phyloP scores from a whole-genome alignment of 2,329 filamentous ascomycete genomes.

The Sarocladium kiliense region DNA sequence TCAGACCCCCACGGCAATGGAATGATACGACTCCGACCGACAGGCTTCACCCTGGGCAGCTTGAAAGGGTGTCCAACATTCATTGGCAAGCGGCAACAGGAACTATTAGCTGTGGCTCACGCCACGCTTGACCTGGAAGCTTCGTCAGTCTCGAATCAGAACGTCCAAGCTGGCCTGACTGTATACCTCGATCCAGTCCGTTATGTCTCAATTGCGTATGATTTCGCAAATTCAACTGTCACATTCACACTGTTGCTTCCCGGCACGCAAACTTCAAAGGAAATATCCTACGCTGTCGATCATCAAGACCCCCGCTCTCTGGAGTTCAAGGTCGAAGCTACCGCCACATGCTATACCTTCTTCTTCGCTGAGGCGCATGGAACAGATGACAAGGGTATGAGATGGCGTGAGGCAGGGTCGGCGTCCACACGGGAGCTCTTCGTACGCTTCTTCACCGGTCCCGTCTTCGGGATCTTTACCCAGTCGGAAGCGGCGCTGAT shows the following conservation, averaged over 20 bases:
- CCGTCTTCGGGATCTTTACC: background rate
- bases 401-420: background rate
- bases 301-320: background rate
- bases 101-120: background rate
- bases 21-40: background rate
- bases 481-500: background rate
- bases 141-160: background rate
- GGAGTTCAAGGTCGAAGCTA: background rate
- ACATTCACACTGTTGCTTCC: background rate
- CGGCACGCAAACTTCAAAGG: background rate
- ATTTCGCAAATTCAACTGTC: background rate
- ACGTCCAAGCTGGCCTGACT: background rate
- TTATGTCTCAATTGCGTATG: background rate
- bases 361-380: background rate
- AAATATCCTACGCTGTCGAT: background rate
- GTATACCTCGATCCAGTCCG: background rate
- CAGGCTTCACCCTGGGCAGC: background rate
- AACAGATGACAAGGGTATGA: background rate
- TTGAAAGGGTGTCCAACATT: conserved; percentile 2
- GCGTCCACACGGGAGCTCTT: background rate
- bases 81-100: conserved; percentile 9
- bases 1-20: background rate
- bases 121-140: background rate
- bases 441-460: background rate
- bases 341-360: background rate